These are phyloP conservation scores for Nicotiana benthamiana DNA, from an alignment of 257 asterid genomes.

Conservation along the genomic window DNA sequence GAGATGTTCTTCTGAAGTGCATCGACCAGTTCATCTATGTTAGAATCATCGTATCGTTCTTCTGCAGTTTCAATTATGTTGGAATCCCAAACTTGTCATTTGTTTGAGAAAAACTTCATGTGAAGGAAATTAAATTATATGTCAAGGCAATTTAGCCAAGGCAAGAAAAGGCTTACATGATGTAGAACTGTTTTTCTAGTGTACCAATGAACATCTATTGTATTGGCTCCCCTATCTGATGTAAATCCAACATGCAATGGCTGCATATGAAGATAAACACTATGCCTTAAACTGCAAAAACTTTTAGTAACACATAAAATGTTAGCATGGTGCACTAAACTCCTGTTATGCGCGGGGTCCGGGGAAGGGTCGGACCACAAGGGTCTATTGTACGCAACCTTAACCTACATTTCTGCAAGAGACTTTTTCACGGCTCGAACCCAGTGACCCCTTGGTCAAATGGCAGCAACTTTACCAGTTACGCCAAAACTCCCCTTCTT, in stretches of 20 bases:
- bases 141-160: background rate
- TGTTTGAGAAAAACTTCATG: background rate
- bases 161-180: slow-evolving; percentile 40
- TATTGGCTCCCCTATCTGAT: slow-evolving; percentile 49
- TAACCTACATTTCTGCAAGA: no score
- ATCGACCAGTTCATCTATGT: slow-evolving; percentile 34
- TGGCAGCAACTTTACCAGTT: no score
- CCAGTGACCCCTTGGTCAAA: no score
- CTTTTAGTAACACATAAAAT: no score
- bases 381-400: no score
- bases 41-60: slow-evolving; percentile 43
- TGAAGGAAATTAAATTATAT: background rate
- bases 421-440: no score
- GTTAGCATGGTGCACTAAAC: no score
- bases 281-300: background rate
- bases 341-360: no score
- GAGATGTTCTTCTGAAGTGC: slow-evolving; percentile 62
- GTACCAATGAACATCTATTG: slow-evolving; percentile 75
- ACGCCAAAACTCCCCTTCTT: no score
- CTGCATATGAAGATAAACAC: slow-evolving; percentile 22
- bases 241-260: slow-evolving; percentile 67
- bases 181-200: slow-evolving; percentile 62
- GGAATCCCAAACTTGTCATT: slow-evolving; percentile 61
- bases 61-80: slow-evolving; percentile 71
- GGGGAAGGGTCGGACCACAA: no score